Evolutionary conservation across 2,329 filamentous ascomycete species (phyloP), one percentile per base, ranked within the genome.

Genomic region (Fusarium sp.): DNA sequence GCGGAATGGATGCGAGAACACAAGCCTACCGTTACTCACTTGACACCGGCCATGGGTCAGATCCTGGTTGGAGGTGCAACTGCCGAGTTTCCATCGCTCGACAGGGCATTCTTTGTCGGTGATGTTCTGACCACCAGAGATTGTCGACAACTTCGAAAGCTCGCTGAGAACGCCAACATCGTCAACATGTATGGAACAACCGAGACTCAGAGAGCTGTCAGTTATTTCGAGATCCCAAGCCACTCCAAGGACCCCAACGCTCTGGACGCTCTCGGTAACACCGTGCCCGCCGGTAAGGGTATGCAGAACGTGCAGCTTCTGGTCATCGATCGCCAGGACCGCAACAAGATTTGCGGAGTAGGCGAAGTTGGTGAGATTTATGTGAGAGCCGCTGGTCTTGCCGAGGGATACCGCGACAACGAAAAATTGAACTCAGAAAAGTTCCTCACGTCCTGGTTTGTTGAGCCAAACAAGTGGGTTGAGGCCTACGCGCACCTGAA

Each of bases 11-110:
- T 98, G 87, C 85, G 86, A 55, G 88, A 91, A 55, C 88, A 92
- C 76, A 83, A 87, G 59, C 89, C 92, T 5, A 97, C 91, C 18
- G 92, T 94, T 22, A 94, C 92, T 15, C 96, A 98, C 80, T 83
- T 98, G 42, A 99, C 96, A 2, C 96, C 96, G 12, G 96, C 96
- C 61, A 98, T 98, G 95, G 95, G 95, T 59, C 93, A 98, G 75
- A 96, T 98, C 66, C 83, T 98, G 3, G 91, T 95, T n/a, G 95
- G 94, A 45, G 93, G 92, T 72, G 92, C 94, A 25, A 90, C 84
- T 5, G 90, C 93, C 0, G 81, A 92, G 71, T 97, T 98, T 76
- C 65, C 65, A 16, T 71, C 69, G 1, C 59, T 68, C 24, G 91
- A 91, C 62, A 86, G 89, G 61, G 94, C 91, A 20, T 95, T 98